Conservation (phyloP, 2,329 filamentous ascomycete genomes). For the Fusarium sp. region DNA sequence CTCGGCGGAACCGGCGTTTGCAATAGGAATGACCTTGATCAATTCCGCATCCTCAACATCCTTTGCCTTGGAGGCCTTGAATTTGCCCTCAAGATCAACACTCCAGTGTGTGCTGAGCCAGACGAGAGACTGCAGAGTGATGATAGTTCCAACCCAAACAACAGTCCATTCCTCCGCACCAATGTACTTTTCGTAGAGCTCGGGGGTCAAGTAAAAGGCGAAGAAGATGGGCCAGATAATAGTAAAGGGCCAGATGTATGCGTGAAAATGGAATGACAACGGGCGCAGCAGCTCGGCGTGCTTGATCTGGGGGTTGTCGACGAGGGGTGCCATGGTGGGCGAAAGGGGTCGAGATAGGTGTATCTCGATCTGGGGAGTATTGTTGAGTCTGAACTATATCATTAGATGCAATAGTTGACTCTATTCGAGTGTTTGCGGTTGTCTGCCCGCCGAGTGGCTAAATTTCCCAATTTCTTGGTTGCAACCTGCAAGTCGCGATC, state of each 20-base stretch:
- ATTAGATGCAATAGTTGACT: slow-evolving; percentile 1
- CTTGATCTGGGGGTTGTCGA: slow-evolving; percentile 91
- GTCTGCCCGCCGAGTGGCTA: slow-evolving; percentile 26
- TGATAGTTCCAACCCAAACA: slow-evolving; percentile 89
- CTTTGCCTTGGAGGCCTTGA: slow-evolving; percentile 80
- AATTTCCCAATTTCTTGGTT: slow-evolving; percentile 35
- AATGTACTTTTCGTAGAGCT: slow-evolving; percentile 91
- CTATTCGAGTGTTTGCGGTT: slow-evolving; percentile 9
- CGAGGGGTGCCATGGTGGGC: slow-evolving; percentile 77
- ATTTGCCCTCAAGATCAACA: slow-evolving; percentile 83
- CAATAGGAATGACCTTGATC: slow-evolving; percentile 92
- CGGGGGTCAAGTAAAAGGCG: slow-evolving; percentile 83
- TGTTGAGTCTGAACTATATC: slow-evolving; percentile 2
- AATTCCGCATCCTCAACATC: slow-evolving; percentile 79
- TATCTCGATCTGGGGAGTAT: slow-evolving; percentile 19
- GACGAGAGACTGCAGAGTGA: slow-evolving; percentile 86
- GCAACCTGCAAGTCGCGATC: slow-evolving; percentile 44
- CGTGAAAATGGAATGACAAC: slow-evolving; percentile 81
- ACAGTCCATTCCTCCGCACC: slow-evolving; percentile 98
- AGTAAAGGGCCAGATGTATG: slow-evolving; percentile 93
- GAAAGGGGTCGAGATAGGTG: slow-evolving; percentile 21
- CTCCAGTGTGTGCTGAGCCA: slow-evolving; percentile 99
- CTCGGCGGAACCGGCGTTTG: slow-evolving; percentile 89
- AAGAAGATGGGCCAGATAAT: slow-evolving; percentile 94
- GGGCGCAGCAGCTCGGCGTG: slow-evolving; percentile 89